phyloP scores from a whole-genome alignment of 805 yeast genomes.

The Starmerella ratchasimensis region DNA sequence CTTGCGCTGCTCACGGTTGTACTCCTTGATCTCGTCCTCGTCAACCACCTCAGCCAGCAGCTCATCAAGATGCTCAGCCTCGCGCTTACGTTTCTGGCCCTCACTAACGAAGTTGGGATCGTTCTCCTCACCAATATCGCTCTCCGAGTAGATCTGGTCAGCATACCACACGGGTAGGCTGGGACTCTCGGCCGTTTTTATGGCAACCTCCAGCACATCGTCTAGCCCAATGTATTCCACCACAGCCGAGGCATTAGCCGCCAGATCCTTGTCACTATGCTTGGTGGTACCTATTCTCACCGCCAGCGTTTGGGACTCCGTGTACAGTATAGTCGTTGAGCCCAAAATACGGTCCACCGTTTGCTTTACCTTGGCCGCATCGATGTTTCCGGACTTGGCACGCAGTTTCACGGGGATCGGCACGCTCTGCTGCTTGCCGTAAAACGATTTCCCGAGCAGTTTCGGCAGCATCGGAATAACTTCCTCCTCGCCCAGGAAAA shows the following conservation, averaged over 20 bases:
- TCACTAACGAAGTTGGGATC: conserved; percentile 26
- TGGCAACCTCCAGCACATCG: conserved; percentile 33
- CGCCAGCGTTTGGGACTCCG: conserved; percentile 57
- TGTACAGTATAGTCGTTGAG: conserved; percentile 50
- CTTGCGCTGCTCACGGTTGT: conserved; percentile 41
- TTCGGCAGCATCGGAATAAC: conserved; percentile 69
- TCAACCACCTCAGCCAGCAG: conserved; percentile 75
- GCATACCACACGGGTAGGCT: conserved; percentile 70
- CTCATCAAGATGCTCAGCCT: conserved; percentile 40
- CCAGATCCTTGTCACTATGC: conserved; percentile 37
- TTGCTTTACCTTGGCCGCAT: conserved; percentile 39
- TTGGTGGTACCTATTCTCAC: conserved; percentile 50
- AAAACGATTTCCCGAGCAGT: conserved; percentile 68
- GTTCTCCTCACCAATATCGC: conserved; percentile 34
- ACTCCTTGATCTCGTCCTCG: conserved; percentile 49
- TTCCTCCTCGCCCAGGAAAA: conserved; percentile 76
- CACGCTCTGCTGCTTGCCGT: conserved; percentile 51
- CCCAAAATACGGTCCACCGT: conserved; percentile 45
- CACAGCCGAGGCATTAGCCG: conserved; percentile 47
- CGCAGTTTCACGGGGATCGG: conserved; percentile 37
- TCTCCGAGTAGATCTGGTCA: conserved; percentile 37
- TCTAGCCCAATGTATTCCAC: conserved; percentile 32
- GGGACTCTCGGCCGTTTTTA: conserved; percentile 63
- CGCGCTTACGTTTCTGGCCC: conserved; percentile 22
- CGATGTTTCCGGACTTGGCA: conserved; percentile 29